Base-by-base conservation (phyloP, 169 alveolate genomes). In the Cryptosporidium sp. region DNA sequence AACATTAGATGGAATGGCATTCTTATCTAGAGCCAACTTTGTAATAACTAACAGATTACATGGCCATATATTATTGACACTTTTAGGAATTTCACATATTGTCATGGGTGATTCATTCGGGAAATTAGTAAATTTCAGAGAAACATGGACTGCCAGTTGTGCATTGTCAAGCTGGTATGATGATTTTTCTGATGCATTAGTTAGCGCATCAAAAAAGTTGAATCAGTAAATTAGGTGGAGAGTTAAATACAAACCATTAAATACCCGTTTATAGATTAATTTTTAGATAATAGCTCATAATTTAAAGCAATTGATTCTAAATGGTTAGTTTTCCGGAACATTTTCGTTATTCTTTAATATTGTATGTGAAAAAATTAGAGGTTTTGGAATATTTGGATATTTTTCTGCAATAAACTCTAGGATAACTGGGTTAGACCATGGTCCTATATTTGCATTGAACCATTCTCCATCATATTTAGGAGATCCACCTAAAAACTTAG, bases 401-500 rank as follows among this genome's bases (percentile, higher is more conserved):
- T 80, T 80, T 52, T 80, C 68, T 62, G 89, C 89, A 26, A 80
- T 80, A 16, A 65, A 59, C 18, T 59, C 73, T n/a, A 80, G 52
- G 26, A 59, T 80, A 2, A 10, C 35, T 26, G 68, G 75, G 37
- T 80, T 65, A 8, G 89, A 59, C 89, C 89, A 80, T 21, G 89
- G 89, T 6, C 89, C 89, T 45, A 80, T 37, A 29, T 80, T 61
- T 14, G 73, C 73, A 80, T 80, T 62, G 35, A 80, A 16, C 89
- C 89, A 80, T n/a, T 80, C 89, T 14, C 75, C 89, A 2, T 80
- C 80, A 16, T 80, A 62, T 29, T 39, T 59, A 21, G 80, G 80
- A 80, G 93, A 85, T 41, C 95, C 95, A 23, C 95, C 95, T 45
- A 93, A 80, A 67, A 93, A 93, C 48, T 75, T 68, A 23, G 95